Conservation (phyloP, 2,329 filamentous ascomycete species). For the Monosporascus cannonballus region DNA sequence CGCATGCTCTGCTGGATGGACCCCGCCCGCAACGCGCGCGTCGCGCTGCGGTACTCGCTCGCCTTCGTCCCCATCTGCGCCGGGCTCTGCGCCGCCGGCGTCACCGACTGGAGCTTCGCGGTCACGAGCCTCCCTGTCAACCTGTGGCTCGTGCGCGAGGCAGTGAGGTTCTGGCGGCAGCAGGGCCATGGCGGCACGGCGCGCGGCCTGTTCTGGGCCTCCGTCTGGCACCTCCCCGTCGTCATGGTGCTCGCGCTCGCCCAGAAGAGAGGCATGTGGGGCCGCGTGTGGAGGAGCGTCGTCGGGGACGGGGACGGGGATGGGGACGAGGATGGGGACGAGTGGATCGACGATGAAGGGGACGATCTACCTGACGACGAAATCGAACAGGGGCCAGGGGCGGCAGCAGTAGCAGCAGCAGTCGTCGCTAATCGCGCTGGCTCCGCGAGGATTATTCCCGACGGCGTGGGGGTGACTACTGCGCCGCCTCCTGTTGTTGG, state of each 20-base stretch:
- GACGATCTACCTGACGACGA: background rate
- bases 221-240: constrained; percentile 90
- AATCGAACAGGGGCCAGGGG: background rate
- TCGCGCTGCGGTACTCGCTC: constrained; percentile 81
- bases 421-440: background rate
- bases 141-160: constrained; percentile 75
- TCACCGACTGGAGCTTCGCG: constrained; percentile 83
- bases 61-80: constrained; percentile 82
- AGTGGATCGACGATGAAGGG: constrained; percentile 14
- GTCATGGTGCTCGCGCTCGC: constrained; percentile 84
- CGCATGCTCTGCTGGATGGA: constrained; percentile 82
- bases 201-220: constrained; percentile 89
- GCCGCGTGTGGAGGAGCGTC: constrained; percentile 67
- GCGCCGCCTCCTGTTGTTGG: background rate
- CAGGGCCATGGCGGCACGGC: constrained; percentile 77
- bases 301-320: constrained; percentile 53
- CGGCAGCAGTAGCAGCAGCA: background rate
- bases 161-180: constrained; percentile 72
- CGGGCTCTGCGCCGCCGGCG: constrained; percentile 68
- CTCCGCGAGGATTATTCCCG: background rate
- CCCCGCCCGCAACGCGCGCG: constrained; percentile 75
- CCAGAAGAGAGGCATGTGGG: constrained; percentile 92
- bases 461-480: background rate
- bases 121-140: constrained; percentile 78
- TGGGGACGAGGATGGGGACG: constrained; percentile 47